Base-by-base conservation (phyloP, 148 eudicot genomes). In the Selenicereus undatus region DNA sequence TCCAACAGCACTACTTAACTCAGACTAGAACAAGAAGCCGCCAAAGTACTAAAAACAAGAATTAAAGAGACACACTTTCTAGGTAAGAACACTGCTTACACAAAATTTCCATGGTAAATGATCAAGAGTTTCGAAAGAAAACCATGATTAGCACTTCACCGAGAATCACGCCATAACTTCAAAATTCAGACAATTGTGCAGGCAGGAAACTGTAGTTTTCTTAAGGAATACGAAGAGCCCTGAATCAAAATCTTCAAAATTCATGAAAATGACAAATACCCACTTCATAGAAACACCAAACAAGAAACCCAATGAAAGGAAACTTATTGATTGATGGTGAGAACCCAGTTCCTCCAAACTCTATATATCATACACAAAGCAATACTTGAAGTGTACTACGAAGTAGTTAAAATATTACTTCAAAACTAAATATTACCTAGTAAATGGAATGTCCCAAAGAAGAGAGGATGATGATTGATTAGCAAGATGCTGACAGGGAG, bases 261-360 rank as follows among this genome's bases (percentile, higher is more conserved):
- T 13, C 35, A 39, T 29, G 82, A 79, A 79, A 75, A 58, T 3
- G 82, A 83, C 80, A 76, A 70, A 76, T 76, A 69, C 77, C 73
- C 84, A 70, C 72, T 32, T 43, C 12, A 54, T 26, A 60, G 10
- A 58, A 71, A 54, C 4, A 43, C 16, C n/a, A 26, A 54, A 29
- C 2, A 42, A 71, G 21, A 18, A 78, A 35, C 30, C 32, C 76
- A 42, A 26, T 29, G 58, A 73, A 27, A 73, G 22, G 3, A 35
- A 39, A 60, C 43, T 39, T 39, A 39, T 8, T 36, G 3, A 72
- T 17, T 39, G 21, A 50, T 68, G 75, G 43, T 30, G 82, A 80
- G 74, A 80, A 64, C 78, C 70, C 77, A 42, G 71, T 27, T 73
- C 29, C 48, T 60, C 42, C 60, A 82, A 82, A 82, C 65, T 43